Conservation (phyloP, 2,329 filamentous ascomycete species). For the Eurotiales sp. region DNA sequence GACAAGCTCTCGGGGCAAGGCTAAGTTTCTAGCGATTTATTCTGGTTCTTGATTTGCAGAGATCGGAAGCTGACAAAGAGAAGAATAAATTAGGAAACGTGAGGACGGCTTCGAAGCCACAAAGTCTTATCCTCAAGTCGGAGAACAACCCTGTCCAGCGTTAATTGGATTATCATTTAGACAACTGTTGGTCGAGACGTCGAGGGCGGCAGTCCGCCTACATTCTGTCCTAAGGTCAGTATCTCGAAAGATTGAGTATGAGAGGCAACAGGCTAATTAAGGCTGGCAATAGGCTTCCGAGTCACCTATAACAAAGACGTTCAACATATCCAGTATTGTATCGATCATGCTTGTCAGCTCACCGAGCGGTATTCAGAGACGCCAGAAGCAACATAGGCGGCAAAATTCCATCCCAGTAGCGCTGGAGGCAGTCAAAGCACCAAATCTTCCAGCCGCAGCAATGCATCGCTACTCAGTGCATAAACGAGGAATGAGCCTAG, state of each 20-base stretch:
- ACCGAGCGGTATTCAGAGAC: conserved; percentile 67
- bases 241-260: background rate
- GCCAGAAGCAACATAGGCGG: conserved; percentile 74
- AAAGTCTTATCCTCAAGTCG: conserved; percentile 9
- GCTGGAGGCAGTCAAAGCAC: conserved; percentile 71
- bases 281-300: background rate
- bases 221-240: conserved; percentile 8
- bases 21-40: conserved; percentile 18
- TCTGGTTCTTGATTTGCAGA: conserved; percentile 2
- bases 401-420: conserved; percentile 80
- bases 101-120: conserved; percentile 11
- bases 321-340: background rate
- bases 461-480: conserved; percentile 59
- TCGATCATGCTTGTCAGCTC: conserved; percentile 74
- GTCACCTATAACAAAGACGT: conserved; percentile 1
- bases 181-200: conserved; percentile 6
- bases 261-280: background rate
- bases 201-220: conserved; percentile 12
- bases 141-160: conserved; percentile 1
- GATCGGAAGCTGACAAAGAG: conserved; percentile 15
- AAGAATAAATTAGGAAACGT: conserved; percentile 11
- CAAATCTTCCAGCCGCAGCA: conserved; percentile 55
- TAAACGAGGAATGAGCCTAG: conserved; percentile 80
- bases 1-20: conserved; percentile 10
- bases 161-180: background rate